Conservation (phyloP, 768 basidiomycete species). For the Tylopilus subfusipes region DNA sequence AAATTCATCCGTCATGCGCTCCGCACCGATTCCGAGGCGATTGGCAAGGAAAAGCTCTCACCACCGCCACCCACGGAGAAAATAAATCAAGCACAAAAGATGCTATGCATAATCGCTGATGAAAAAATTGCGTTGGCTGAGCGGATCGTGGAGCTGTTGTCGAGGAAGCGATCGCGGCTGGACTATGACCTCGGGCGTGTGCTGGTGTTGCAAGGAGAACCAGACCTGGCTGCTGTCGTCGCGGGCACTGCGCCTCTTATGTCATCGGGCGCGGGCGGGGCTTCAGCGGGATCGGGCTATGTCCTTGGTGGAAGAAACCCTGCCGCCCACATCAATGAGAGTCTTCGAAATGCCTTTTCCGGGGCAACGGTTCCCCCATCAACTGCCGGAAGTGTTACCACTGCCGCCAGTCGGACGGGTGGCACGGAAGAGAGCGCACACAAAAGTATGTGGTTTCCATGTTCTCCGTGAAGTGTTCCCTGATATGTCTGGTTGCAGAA, state of each 20-base stretch:
- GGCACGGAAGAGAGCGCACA: constrained; percentile 26
- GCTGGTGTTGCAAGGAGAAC: constrained; percentile 43
- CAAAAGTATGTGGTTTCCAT: constrained; percentile 23
- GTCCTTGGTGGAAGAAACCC: constrained; percentile 37
- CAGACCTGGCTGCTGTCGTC: constrained; percentile 33
- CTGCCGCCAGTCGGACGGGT: constrained; percentile 13
- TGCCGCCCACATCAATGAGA: constrained; percentile 39
- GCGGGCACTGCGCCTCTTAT: constrained; percentile 27
- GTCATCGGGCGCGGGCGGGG: constrained; percentile 11
- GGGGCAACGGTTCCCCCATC: constrained; percentile 26
- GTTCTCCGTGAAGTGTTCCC: background rate
- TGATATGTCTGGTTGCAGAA: constrained; percentile 18
- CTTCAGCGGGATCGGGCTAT: constrained; percentile 22
- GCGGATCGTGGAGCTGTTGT: constrained; percentile 42
- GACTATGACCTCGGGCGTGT: constrained; percentile 46
- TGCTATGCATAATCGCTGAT: constrained; percentile 32
- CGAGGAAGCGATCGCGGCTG: constrained; percentile 44
- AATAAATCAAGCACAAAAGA: constrained; percentile 28
- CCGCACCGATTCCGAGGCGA: constrained; percentile 26
- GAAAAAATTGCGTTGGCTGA: constrained; percentile 45
- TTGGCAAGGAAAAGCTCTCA: constrained; percentile 34
- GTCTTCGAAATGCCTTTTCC: constrained; percentile 35
- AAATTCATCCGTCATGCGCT: constrained; percentile 44
- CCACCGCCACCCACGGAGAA: constrained; percentile 28
- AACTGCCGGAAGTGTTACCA: background rate